phyloP scores from a whole-genome alignment of 495 filamentous ascomycete species.

The Hypoxylon perforatum region DNA sequence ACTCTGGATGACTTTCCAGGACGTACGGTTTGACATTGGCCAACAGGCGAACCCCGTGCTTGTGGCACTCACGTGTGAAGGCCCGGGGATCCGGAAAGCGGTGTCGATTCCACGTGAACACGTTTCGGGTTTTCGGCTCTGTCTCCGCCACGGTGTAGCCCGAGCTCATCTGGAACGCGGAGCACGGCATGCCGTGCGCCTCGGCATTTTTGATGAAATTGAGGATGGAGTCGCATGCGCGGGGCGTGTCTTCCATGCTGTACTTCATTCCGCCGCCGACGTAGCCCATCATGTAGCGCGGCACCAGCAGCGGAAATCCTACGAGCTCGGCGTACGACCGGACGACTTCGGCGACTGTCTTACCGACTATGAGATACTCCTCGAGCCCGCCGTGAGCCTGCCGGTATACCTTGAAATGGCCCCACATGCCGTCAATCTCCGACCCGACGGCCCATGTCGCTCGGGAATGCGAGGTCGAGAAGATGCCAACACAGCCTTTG shows the following conservation, averaged over 20 bases:
- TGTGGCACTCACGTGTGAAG: conserved; percentile 69
- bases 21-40: conserved; percentile 80
- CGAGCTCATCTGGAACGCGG: conserved; percentile 76
- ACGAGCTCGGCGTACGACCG: conserved; percentile 72
- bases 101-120: conserved; percentile 76
- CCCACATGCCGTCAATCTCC: conserved; percentile 77
- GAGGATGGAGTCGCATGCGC: conserved; percentile 66
- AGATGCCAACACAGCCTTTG: conserved; percentile 70
- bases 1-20: conserved; percentile 71
- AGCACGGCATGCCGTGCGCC: conserved; percentile 74
- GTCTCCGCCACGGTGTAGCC: conserved; percentile 75
- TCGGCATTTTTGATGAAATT: conserved; percentile 70
- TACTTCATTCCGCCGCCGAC: conserved; percentile 77
- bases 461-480: conserved; percentile 71
- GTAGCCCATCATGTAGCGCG: conserved; percentile 75
- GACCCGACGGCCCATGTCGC: conserved; percentile 74
- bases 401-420: conserved; percentile 75
- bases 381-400: conserved; percentile 77
- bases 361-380: conserved; percentile 74
- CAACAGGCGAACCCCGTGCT: conserved; percentile 69
- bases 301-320: conserved; percentile 71
- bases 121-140: conserved; percentile 73
- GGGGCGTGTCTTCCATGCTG: conserved; percentile 70
- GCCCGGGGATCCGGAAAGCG: conserved; percentile 73
- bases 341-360: conserved; percentile 71